Evolutionary conservation across 148 eudicot species (phyloP).

Genomic region (Silene uniflora): DNA sequence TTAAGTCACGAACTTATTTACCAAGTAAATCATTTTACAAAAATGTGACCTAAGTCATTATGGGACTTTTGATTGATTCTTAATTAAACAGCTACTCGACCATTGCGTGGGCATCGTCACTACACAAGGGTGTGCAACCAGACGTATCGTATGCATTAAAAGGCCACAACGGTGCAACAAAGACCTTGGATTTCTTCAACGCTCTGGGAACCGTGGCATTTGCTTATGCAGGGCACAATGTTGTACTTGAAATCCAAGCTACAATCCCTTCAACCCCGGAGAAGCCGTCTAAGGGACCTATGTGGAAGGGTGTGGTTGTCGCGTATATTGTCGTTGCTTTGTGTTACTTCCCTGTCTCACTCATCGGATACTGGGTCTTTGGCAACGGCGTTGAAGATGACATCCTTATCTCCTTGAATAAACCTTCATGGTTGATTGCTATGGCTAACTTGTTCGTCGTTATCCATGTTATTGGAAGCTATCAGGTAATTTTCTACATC

Average conservation of each 20-base stretch:
- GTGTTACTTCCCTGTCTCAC: slow-evolving; percentile 38
- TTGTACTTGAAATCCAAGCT: slow-evolving; percentile 35
- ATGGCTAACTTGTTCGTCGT: slow-evolving; percentile 36
- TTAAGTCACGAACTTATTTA: too few species aligned
- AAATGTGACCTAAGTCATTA: too few species aligned
- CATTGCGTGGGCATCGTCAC: slow-evolving; percentile 32
- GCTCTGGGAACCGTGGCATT: slow-evolving; percentile 35
- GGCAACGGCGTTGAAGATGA: slow-evolving; percentile 26
- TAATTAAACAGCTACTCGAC: slow-evolving; percentile 30
- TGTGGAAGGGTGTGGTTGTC: slow-evolving; percentile 36
- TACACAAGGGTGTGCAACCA: slow-evolving; percentile 30
- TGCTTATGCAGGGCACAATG: slow-evolving; percentile 40
- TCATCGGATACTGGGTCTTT: slow-evolving; percentile 27
- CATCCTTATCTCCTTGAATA: slow-evolving; percentile 25
- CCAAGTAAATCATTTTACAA: too few species aligned
- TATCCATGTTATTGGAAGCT: slow-evolving; percentile 38
- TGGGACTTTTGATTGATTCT: neutral
- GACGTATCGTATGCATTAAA: slow-evolving; percentile 17
- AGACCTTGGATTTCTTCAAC: slow-evolving; percentile 30
- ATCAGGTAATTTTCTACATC: slow-evolving; percentile 24
- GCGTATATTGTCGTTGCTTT: slow-evolving; percentile 35
- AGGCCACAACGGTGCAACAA: slow-evolving; percentile 7
- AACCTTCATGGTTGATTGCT: slow-evolving; percentile 32
- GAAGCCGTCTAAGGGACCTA: slow-evolving; percentile 37
- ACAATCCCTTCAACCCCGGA: slow-evolving; percentile 35